Evolutionary conservation across 2,329 filamentous ascomycete species (phyloP).

Genomic region (Venturia aucupariae): DNA sequence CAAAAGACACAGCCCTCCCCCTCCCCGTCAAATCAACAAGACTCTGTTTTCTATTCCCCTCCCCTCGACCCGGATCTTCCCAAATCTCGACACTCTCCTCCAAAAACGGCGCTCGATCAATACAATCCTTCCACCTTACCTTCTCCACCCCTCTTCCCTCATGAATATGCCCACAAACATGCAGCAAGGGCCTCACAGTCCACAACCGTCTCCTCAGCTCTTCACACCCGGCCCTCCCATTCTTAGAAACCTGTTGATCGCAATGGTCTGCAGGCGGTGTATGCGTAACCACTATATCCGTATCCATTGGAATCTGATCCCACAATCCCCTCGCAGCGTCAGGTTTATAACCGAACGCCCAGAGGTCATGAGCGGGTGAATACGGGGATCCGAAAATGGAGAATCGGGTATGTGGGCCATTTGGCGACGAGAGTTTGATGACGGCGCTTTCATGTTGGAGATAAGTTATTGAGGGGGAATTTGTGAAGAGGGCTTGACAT

Average conservation of each 20-base stretch:
- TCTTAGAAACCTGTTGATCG: slow-evolving; percentile 47
- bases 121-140: slow-evolving; percentile 49
- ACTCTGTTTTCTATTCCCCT: slow-evolving; percentile 50
- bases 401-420: slow-evolving; percentile 51
- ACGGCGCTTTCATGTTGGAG: slow-evolving; percentile 49
- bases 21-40: slow-evolving; percentile 48
- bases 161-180: slow-evolving; percentile 83
- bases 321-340: slow-evolving; percentile 42
- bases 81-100: slow-evolving; percentile 41
- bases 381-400: slow-evolving; percentile 64
- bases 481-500: slow-evolving; percentile 45
- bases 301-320: slow-evolving; percentile 57
- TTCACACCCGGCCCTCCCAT: slow-evolving; percentile 59
- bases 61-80: slow-evolving; percentile 48
- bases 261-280: slow-evolving; percentile 66
- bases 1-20: slow-evolving; percentile 22
- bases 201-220: slow-evolving; percentile 62
- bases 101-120: slow-evolving; percentile 25
- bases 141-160: slow-evolving; percentile 57
- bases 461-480: slow-evolving; percentile 50
- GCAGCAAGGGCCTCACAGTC: slow-evolving; percentile 63
- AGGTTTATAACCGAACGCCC: slow-evolving; percentile 58
- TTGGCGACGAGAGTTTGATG: slow-evolving; percentile 44
- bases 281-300: slow-evolving; percentile 75
- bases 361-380: slow-evolving; percentile 46